Percentiles rank a stretch among this genome's conserved stretches.
phyloP scores from a whole-genome alignment of 768 basidiomycete species.

The Boletus reticuloceps region DNA sequence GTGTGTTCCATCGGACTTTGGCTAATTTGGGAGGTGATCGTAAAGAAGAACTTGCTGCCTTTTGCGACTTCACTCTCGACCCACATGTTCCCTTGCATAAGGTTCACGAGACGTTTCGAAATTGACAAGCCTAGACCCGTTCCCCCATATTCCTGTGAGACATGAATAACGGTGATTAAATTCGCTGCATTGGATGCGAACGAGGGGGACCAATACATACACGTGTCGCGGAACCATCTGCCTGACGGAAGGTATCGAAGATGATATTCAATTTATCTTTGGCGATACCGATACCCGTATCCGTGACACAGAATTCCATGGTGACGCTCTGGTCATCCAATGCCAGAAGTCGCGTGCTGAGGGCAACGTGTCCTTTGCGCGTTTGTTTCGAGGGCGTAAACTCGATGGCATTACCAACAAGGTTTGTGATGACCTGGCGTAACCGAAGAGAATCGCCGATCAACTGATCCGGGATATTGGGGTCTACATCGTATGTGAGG shows the following conservation, averaged over 20 bases:
- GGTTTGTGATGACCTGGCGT: constrained; percentile 92
- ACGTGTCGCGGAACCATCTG: constrained; percentile 95
- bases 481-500: constrained; percentile 93
- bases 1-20: constrained; percentile 71
- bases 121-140: constrained; percentile 96
- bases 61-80: constrained; percentile 92
- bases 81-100: constrained; percentile 99
- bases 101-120: constrained; percentile 92
- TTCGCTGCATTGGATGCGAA: constrained; percentile 5
- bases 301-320: constrained; percentile 94
- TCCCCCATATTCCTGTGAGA: constrained; percentile 85
- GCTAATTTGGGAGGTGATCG: constrained; percentile 83
- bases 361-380: constrained; percentile 84
- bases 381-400: constrained; percentile 84
- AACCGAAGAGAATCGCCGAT: constrained; percentile 95
- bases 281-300: constrained; percentile 98
- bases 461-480: constrained; percentile 93
- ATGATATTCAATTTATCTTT: constrained; percentile 98
- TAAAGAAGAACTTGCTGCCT: constrained; percentile 96
- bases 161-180: constrained; percentile 14
- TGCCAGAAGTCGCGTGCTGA: constrained; percentile 78
- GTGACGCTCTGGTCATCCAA: constrained; percentile 83
- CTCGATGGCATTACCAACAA: constrained; percentile 96
- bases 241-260: constrained; percentile 99
- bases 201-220: constrained; percentile 41